These are phyloP conservation scores for Aspergillus sparsus DNA, from an alignment of 495 filamentous ascomycete species.

Conservation along the genomic window DNA sequence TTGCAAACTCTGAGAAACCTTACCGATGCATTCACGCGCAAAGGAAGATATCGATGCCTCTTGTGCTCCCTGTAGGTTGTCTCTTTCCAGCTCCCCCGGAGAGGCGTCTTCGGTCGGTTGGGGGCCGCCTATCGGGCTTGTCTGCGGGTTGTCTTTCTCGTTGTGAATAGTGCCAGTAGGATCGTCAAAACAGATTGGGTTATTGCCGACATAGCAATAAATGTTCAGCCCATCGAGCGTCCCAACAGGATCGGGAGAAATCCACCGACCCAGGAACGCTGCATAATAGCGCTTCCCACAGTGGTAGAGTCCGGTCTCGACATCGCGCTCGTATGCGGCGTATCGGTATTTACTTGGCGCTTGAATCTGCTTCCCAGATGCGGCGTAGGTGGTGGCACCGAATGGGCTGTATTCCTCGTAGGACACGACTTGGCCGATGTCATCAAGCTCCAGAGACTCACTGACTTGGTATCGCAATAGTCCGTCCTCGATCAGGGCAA, in stretches of 20 bases:
- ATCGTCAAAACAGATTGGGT: not conserved
- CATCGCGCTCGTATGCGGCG: slow-evolving; percentile 31
- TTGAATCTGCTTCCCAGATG: slow-evolving; percentile 5
- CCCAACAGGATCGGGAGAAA: slow-evolving; percentile 32
- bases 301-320: slow-evolving; percentile 36
- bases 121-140: no score
- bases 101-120: no score
- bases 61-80: no score
- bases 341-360: slow-evolving; percentile 31
- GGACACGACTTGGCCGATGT: slow-evolving; percentile 27
- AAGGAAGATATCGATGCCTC: no score
- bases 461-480: slow-evolving; percentile 10
- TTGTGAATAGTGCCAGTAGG: not conserved
- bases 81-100: no score
- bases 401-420: slow-evolving; percentile 42
- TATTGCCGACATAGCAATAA: slow-evolving; percentile 22
- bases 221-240: slow-evolving; percentile 30
- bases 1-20: no score
- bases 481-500: not conserved
- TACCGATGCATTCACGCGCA: no score
- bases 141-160: no score
- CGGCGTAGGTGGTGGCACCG: slow-evolving; percentile 30
- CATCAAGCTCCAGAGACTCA: slow-evolving; percentile 30
- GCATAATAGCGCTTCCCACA: slow-evolving; percentile 35
- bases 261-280: slow-evolving; percentile 36